A percentile compares a stretch with the other conserved stretches of the same genome.
Evolutionary conservation across 257 asterid genomes (phyloP).

Genomic region (Solanum habrochaites): DNA sequence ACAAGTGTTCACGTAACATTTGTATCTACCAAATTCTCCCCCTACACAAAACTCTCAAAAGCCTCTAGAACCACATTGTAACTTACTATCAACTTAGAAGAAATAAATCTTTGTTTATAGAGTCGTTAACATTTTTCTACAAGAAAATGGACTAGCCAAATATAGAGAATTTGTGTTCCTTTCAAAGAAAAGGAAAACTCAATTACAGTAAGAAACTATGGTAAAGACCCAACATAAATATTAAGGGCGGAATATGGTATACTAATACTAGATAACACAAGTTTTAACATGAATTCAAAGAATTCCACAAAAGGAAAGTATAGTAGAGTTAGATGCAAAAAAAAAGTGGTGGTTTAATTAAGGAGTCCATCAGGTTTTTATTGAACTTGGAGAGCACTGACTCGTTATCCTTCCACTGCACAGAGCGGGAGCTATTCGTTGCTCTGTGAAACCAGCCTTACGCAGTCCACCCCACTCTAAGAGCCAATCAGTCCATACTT

Average conservation of each 20-base stretch:
- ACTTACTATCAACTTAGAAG: no score
- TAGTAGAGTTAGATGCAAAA: not conserved
- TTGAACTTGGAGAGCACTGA: not conserved
- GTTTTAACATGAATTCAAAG: not conserved
- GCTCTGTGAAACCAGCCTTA: not conserved
- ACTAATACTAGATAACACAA: not conserved
- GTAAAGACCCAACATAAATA: no score
- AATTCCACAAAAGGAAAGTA: not conserved
- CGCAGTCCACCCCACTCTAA: not conserved
- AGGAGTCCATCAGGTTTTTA: not conserved
- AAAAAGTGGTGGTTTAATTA: not conserved
- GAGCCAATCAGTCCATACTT: not conserved
- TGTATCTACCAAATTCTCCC: no score
- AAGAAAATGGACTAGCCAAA: no score
- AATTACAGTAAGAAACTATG: no score
- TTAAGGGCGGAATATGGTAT: not conserved
- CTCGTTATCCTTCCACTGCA: not conserved
- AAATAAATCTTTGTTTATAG: no score
- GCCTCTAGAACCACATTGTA: no score
- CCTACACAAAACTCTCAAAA: no score
- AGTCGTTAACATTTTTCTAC: no score
- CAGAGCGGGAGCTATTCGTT: not conserved
- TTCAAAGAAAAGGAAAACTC: no score
- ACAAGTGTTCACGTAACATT: no score
- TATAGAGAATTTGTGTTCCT: no score